Evolutionary conservation across 2,329 filamentous ascomycete species (phyloP), one percentile per base, ranked within the genome.

Genomic region (Trichoderma breve): DNA sequence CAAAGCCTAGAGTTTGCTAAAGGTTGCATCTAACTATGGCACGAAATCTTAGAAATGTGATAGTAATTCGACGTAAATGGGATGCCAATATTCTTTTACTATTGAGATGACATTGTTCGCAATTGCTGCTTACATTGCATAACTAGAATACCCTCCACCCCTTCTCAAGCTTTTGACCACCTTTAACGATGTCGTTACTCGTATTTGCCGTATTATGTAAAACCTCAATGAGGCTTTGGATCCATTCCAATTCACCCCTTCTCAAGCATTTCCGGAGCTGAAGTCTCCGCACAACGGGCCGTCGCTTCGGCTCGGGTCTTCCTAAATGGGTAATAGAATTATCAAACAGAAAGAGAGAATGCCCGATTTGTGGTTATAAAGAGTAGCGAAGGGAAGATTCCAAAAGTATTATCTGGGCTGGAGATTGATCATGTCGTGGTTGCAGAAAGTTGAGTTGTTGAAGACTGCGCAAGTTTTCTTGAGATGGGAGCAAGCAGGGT

Each of bases 1-100:
- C 87, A 6, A 87, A 87, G 6, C 89, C 91, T 4, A 92, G 83
- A 74, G 93, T 90, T 58, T 88, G 88, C 82, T 93, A 91, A 73
- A 93, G 47, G 34, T 77, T 79, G 24, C 72, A 72, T 26, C 57
- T 68, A 30, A 61, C n/a, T 24, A 36, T 28, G 62, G 1, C 12
- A 63, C 3, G 43, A 9, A 4, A 26, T 67, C 2, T n/a, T n/a
- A n/a, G n/a, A n/a, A n/a, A n/a, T n/a, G n/a, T n/a, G n/a, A n/a
- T n/a, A n/a, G n/a, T n/a, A n/a, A n/a, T n/a, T n/a, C n/a, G n/a
- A n/a, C n/a, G n/a, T n/a, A 24, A 6, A 53, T 53, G 47, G 3
- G 21, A 24, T 24, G 9, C 43, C 0, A 3, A 1, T 24, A 24
- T 24, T 14, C 47, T 24, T 14, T 21, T 53, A 12, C 21, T 14